phyloP scores from a whole-genome alignment of 1,284 basidiomycete genomes.

The Mrakiaceae sp. region DNA sequence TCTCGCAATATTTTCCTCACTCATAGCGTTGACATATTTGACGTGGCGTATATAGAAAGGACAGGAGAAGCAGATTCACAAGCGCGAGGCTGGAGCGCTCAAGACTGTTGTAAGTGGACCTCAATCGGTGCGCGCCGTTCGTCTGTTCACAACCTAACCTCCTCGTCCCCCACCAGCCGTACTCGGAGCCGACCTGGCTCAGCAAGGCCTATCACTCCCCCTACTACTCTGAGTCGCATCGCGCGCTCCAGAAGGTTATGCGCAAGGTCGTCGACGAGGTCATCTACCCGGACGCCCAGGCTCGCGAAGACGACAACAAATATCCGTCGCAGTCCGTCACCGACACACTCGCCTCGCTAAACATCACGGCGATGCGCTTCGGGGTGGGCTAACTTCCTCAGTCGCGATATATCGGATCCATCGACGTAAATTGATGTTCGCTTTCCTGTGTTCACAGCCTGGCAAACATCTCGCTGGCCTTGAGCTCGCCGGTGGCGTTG shows the following conservation, averaged over 20 bases:
- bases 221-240: constrained; percentile 61
- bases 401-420: background rate
- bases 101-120: constrained; percentile 41
- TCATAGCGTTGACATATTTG: background rate
- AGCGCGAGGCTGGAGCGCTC: constrained; percentile 46
- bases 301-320: constrained; percentile 64
- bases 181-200: constrained; percentile 55
- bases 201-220: constrained; percentile 64
- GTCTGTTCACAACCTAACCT: background rate
- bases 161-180: background rate
- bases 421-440: background rate
- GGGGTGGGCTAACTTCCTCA: constrained; percentile 35
- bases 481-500: constrained; percentile 64
- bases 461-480: constrained; percentile 67
- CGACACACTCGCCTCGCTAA: constrained; percentile 31
- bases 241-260: constrained; percentile 33
- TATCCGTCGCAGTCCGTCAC: constrained; percentile 29
- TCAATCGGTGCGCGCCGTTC: background rate
- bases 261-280: constrained; percentile 47
- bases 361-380: constrained; percentile 68
- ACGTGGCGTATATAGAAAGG: constrained; percentile 39
- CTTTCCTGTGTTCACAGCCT: constrained; percentile 26
- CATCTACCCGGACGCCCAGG: constrained; percentile 42
- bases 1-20: background rate
- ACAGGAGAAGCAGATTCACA: constrained; percentile 46